phyloP scores from a whole-genome alignment of 257 asterid species.

The Fraxinus quadrangulata region DNA sequence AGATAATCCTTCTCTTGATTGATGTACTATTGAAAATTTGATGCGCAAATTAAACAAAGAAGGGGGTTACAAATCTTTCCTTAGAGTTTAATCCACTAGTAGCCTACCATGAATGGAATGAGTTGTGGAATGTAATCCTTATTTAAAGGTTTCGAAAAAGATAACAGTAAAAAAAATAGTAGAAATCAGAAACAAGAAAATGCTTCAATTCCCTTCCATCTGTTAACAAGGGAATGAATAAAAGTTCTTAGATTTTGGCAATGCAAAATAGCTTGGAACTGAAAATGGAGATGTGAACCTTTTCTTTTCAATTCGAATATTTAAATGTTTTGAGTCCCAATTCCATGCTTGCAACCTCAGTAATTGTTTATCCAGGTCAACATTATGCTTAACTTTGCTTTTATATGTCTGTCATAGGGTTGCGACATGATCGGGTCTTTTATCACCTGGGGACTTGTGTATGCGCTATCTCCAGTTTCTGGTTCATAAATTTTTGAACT shows the following conservation, averaged over 20 bases:
- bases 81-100: not conserved
- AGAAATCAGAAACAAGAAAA: not conserved
- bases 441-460: conserved; percentile 82
- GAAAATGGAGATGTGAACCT: not conserved
- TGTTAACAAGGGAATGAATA: not conserved
- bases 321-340: conserved; percentile 7
- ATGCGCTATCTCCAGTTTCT: conserved; percentile 33
- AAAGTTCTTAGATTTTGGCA: conserved; percentile 11
- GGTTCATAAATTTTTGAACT: not conserved
- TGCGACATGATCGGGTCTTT: conserved; percentile 89
- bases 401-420: conserved; percentile 48
- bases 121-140: not conserved
- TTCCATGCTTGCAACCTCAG: not conserved
- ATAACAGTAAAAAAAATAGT: not conserved
- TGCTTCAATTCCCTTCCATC: not conserved
- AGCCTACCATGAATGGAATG: not conserved
- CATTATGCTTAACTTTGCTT: conserved; percentile 16
- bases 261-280: conserved; percentile 12
- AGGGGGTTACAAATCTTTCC: not conserved
- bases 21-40: conserved; percentile 16
- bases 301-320: not conserved
- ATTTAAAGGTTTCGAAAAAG: not conserved
- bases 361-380: not conserved
- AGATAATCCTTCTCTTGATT: conserved; percentile 21
- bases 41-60: conserved; percentile 6